Evolutionary conservation across 2,329 filamentous ascomycete genomes (phyloP).

Genomic region (Sphaerostilbella broomeana): DNA sequence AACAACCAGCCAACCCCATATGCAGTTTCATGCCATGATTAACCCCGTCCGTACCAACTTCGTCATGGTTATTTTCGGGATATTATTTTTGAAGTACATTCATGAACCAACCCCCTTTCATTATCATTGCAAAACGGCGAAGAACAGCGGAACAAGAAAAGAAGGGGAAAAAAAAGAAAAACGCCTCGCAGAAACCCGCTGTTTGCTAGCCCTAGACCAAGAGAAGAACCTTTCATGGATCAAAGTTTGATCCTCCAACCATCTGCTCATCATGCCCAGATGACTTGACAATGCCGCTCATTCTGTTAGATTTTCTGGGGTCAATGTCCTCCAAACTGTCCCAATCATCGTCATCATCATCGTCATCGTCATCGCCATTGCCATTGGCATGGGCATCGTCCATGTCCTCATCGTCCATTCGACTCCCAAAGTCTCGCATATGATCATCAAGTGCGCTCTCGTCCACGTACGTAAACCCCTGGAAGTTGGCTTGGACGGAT

Average conservation of each 20-base stretch:
- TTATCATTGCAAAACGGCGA: conserved; percentile 18
- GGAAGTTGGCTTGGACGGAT: conserved; percentile 95
- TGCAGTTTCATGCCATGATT: conserved; percentile 34
- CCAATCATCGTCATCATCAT: conserved; percentile 45
- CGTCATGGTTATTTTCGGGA: conserved; percentile 15
- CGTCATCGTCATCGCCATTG: conserved; percentile 48
- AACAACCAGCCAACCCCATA: conserved; percentile 29
- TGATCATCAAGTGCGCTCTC: conserved; percentile 90
- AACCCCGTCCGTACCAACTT: conserved; percentile 21
- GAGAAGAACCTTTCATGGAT: conserved; percentile 41
- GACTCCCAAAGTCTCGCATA: conserved; percentile 48
- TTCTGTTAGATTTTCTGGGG: conserved; percentile 47
- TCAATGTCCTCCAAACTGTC: conserved; percentile 52
- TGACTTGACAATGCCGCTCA: conserved; percentile 58
- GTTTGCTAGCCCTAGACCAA: neutral
- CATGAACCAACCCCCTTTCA: conserved; percentile 18
- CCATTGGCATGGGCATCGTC: conserved; percentile 40
- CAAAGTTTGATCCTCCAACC: conserved; percentile 57
- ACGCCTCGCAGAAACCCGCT: conserved; percentile 1
- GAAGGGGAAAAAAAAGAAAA: conserved; percentile 15
- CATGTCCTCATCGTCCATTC: conserved; percentile 53
- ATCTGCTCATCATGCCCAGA: conserved; percentile 55
- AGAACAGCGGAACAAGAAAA: too few relatives aligned
- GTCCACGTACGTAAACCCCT: conserved; percentile 98
- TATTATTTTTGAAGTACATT: conserved; percentile 26